Conservation (phyloP, 306 rosid genomes). For the Dicorynia guianensis region DNA sequence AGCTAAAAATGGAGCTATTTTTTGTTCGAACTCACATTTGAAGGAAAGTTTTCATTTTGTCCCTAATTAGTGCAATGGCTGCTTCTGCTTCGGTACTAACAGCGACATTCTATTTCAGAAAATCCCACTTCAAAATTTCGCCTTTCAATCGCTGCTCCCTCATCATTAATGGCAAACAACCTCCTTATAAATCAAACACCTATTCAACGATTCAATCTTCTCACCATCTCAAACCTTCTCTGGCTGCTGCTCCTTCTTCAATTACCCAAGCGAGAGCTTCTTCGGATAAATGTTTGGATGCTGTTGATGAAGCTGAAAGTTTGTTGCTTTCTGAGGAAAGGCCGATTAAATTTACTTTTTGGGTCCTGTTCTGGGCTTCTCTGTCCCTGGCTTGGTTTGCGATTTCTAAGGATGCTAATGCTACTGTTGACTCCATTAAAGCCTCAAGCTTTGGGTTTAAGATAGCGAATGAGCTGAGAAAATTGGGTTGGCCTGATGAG, state of each 20-base stretch:
- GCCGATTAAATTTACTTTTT: slow-evolving; percentile 64
- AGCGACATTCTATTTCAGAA: slow-evolving; percentile 47
- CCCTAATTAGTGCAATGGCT: slow-evolving; percentile 54
- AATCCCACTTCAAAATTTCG: slow-evolving; percentile 50
- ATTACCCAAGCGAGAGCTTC: slow-evolving; percentile 46
- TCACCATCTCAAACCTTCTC: slow-evolving; percentile 27
- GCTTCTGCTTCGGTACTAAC: slow-evolving; percentile 48
- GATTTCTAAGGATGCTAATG: slow-evolving; percentile 83
- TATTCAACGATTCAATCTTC: slow-evolving; percentile 37
- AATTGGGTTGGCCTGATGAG: slow-evolving; percentile 80
- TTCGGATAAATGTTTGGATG: slow-evolving; percentile 47
- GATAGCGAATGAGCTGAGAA: slow-evolving; percentile 67
- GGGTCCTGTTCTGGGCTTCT: slow-evolving; percentile 85
- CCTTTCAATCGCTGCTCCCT: slow-evolving; percentile 31
- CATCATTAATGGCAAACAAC: slow-evolving; percentile 1
- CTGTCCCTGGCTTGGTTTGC: slow-evolving; percentile 86
- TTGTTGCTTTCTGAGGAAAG: slow-evolving; percentile 52
- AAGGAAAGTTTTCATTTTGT: not conserved
- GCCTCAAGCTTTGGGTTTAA: slow-evolving; percentile 85
- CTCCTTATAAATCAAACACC: slow-evolving; percentile 34
- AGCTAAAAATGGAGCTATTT: not conserved
- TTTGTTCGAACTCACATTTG: not conserved
- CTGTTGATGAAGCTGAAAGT: slow-evolving; percentile 50
- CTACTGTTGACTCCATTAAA: slow-evolving; percentile 80
- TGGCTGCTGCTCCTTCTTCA: slow-evolving; percentile 33